A percentile compares a stretch with the other conserved stretches of the same genome.
Evolutionary conservation across 768 basidiomycete genomes (phyloP).

Genomic region (Punctularia strigosozonata): DNA sequence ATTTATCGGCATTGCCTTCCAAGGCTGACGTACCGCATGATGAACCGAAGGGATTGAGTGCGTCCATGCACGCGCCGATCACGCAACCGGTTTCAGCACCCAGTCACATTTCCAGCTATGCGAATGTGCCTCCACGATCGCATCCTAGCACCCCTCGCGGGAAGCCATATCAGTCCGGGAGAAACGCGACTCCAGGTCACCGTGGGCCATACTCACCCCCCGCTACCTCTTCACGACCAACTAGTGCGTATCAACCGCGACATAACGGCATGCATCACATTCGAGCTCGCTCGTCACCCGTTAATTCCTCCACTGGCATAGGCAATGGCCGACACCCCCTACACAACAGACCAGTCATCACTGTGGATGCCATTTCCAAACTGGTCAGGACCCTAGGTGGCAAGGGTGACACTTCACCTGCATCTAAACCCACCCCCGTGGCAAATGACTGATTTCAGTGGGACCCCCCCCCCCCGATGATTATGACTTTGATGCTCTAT

Average conservation of each 20-base stretch:
- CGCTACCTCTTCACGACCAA: constrained; percentile 14
- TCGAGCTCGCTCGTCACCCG: constrained; percentile 36
- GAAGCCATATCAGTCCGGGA: no score
- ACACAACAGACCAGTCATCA: constrained; percentile 53
- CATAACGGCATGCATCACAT: neutral
- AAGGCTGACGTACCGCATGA: no score
- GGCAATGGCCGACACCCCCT: constrained; percentile 27
- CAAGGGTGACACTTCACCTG: constrained; percentile 11
- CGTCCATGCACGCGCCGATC: constrained; percentile 5
- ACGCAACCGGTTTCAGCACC: constrained; percentile 17
- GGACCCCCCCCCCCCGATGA: no score
- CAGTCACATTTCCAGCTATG: constrained; percentile 20
- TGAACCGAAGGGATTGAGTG: neutral
- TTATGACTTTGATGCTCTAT: no score
- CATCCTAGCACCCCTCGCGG: no score
- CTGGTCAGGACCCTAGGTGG: constrained; percentile 51
- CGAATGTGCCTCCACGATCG: neutral
- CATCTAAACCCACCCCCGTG: constrained; percentile 6
- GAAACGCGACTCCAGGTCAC: no score
- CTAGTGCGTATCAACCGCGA: no score
- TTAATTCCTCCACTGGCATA: constrained; percentile 41
- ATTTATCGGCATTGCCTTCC: no score
- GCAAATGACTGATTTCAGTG: constrained; percentile 12
- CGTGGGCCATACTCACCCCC: no score
- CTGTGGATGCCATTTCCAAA: constrained; percentile 56